phyloP scores from a whole-genome alignment of 106 monocot species.

The Phalaenopsis aphrodite region DNA sequence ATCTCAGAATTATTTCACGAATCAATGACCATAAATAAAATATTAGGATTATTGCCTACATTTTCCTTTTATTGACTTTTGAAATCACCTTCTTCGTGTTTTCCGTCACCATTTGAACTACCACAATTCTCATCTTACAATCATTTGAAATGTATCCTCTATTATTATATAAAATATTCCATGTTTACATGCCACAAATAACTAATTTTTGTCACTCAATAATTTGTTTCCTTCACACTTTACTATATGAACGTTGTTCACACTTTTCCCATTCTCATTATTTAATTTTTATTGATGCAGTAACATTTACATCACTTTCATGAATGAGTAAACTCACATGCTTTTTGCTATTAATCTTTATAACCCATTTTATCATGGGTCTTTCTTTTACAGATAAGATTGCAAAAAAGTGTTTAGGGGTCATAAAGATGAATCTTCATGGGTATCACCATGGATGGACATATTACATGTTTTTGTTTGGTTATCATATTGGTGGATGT shows the following conservation, averaged over 20 bases:
- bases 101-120: not conserved
- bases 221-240: no score
- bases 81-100: not conserved
- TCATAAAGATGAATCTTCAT: not conserved
- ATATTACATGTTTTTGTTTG: no score
- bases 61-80: not conserved
- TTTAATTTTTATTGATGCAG: not conserved
- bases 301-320: not conserved
- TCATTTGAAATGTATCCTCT: constrained; percentile 1
- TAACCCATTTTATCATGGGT: not conserved
- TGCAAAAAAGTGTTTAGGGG: not conserved
- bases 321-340: not conserved
- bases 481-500: no score
- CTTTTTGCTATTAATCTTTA: not conserved
- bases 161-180: not conserved
- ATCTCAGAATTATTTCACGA: not conserved
- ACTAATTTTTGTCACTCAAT: not conserved
- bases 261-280: not conserved
- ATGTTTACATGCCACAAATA: not conserved
- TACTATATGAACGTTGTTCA: not conserved
- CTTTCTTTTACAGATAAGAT: no score
- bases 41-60: not conserved
- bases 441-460: not conserved
- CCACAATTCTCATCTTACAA: not conserved
- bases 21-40: not conserved